Conservation (phyloP, 352 stramenopile genomes). For the Globisporangium cederbergense region DNA sequence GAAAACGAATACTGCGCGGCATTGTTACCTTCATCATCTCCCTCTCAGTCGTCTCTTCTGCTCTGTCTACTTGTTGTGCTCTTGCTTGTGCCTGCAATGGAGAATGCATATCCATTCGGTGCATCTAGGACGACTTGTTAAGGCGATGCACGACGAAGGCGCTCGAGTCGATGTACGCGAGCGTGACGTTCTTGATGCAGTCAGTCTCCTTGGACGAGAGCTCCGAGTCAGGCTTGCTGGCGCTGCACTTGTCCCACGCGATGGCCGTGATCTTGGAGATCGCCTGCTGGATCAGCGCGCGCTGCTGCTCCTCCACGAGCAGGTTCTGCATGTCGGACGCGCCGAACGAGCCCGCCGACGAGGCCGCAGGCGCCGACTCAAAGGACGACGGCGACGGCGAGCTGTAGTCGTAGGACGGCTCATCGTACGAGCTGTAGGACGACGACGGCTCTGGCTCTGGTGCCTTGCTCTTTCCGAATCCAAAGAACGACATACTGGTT, state of each 20-base stretch:
- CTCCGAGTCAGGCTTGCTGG: constrained; percentile 76
- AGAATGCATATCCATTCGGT: too few relatives aligned
- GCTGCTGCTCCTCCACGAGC: constrained; percentile 86
- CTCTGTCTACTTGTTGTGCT: constrained; percentile 16
- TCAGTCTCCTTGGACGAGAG: constrained; percentile 77
- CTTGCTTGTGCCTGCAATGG: constrained; percentile 4
- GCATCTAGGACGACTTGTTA: constrained; percentile 57
- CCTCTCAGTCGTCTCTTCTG: constrained; percentile 14
- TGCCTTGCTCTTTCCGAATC: constrained; percentile 71
- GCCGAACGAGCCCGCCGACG: constrained; percentile 30
- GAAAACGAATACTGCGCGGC: constrained; percentile 1
- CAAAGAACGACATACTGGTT: constrained; percentile 74
- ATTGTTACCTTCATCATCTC: constrained; percentile 21
- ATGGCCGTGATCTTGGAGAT: constrained; percentile 89
- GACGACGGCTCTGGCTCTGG: constrained; percentile 41
- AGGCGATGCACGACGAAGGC: constrained; percentile 83
- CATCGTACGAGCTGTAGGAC: constrained; percentile 52
- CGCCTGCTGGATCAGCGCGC: constrained; percentile 82
- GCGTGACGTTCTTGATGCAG: constrained; percentile 88
- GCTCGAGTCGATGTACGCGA: constrained; percentile 86
- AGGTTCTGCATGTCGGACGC: constrained; percentile 75
- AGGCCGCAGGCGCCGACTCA: constrained; percentile 27
- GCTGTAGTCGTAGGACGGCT: constrained; percentile 77
- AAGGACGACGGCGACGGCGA: constrained; percentile 32
- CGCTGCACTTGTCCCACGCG: constrained; percentile 88